Percentiles rank a stretch among this genome's conserved stretches.
Evolutionary conservation across 2,329 filamentous ascomycete species (phyloP).

Genomic region (Torrubiella hemipterigena): DNA sequence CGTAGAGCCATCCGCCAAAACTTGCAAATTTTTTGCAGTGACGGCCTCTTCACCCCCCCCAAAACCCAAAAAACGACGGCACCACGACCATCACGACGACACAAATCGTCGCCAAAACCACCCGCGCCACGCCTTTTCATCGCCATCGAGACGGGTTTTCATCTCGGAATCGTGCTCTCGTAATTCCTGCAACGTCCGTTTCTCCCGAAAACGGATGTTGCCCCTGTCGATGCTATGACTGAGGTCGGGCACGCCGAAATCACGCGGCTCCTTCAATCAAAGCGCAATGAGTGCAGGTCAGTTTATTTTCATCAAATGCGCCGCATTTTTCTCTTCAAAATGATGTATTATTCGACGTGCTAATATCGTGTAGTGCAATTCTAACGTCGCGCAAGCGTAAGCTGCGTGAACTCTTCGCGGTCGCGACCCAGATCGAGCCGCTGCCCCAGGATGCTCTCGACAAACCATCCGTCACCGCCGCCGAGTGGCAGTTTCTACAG

Average conservation of each 20-base stretch:
- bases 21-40: too few species aligned
- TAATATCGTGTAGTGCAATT: constrained; percentile 48
- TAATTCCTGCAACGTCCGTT: constrained; percentile 36
- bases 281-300: constrained; percentile 51
- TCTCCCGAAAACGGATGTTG: constrained; percentile 58
- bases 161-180: constrained; percentile 15
- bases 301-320: constrained; percentile 30
- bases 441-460: constrained; percentile 47
- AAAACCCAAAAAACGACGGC: too few species aligned
- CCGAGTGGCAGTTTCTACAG: constrained; percentile 44
- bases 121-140: too few species aligned
- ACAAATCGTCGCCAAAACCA: too few species aligned
- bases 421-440: constrained; percentile 58
- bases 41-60: too few species aligned
- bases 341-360: constrained; percentile 29
- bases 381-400: constrained; percentile 82
- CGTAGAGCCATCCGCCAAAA: too few species aligned
- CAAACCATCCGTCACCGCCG: constrained; percentile 37
- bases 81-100: too few species aligned
- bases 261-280: constrained; percentile 54
- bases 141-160: constrained; percentile 13
- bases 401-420: constrained; percentile 72
- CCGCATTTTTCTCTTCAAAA: constrained; percentile 36
- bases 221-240: constrained; percentile 57
- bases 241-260: constrained; percentile 56